Conservation (phyloP, 768 basidiomycete genomes). For the Phaeotremella skinneri region DNA sequence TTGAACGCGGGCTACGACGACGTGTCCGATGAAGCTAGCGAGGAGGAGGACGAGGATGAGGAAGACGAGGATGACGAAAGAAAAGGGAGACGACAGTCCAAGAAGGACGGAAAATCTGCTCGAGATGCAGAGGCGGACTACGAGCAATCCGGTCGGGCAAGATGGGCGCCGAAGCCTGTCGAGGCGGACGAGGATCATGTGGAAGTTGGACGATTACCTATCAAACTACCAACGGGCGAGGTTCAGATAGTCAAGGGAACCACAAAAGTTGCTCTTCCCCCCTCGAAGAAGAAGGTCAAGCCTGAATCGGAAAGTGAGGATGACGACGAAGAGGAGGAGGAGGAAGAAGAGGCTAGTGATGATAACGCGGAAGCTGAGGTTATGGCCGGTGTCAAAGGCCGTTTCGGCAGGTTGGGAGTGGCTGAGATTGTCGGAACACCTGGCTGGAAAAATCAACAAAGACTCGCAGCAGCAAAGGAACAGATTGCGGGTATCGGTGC, state of each 20-base stretch:
- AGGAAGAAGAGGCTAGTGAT: slow-evolving; percentile 37
- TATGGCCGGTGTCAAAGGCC: slow-evolving; percentile 45
- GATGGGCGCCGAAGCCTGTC: slow-evolving; percentile 19
- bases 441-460: slow-evolving; percentile 53
- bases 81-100: slow-evolving; percentile 28
- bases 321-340: slow-evolving; percentile 32
- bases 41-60: slow-evolving; percentile 70
- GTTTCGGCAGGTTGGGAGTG: slow-evolving; percentile 49
- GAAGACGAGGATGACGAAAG: slow-evolving; percentile 61
- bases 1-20: slow-evolving; percentile 26
- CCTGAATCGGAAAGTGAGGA: slow-evolving; percentile 21
- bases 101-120: slow-evolving; percentile 36
- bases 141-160: slow-evolving; percentile 57
- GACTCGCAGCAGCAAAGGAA: slow-evolving; percentile 76
- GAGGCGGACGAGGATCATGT: slow-evolving; percentile 33
- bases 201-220: slow-evolving; percentile 61
- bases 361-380: slow-evolving; percentile 37
- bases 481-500: slow-evolving; percentile 92
- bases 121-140: slow-evolving; percentile 55
- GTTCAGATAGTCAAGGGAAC: slow-evolving; percentile 57
- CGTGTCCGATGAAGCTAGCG: slow-evolving; percentile 38
- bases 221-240: slow-evolving; percentile 78
- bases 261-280: slow-evolving; percentile 43
- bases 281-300: slow-evolving; percentile 28
- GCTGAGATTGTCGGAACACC: slow-evolving; percentile 43